Conservation (phyloP, 352 stramenopile species). For the Peronosclerospora sorghi region DNA sequence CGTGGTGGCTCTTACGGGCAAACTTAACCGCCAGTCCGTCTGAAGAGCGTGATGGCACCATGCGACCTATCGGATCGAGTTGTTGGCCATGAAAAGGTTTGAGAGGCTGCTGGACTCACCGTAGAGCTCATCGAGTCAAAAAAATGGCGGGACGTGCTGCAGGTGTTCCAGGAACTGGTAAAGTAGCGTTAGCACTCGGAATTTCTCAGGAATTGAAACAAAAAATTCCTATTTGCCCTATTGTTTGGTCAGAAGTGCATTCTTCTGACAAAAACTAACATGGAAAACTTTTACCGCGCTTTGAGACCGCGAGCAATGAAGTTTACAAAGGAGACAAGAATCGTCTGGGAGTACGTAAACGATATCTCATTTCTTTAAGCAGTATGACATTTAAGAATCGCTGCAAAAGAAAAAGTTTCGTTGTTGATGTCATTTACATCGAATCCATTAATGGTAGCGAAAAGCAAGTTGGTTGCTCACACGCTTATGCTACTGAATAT, state of each 20-base stretch:
- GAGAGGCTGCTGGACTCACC: constrained; percentile 93
- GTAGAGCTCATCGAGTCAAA: constrained; percentile 98
- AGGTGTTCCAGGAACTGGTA: constrained; percentile 95
- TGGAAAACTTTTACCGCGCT: constrained; percentile 99
- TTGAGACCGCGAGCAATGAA: constrained; percentile 99
- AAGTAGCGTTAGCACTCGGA: constrained; percentile 95
- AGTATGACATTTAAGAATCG: constrained; percentile 97
- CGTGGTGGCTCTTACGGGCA: constrained; percentile 87
- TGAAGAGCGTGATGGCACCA: constrained; percentile 81
- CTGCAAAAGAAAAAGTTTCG: constrained; percentile 95
- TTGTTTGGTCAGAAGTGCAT: constrained; percentile 99
- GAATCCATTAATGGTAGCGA: constrained; percentile 98
- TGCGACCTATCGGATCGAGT: constrained; percentile 88
- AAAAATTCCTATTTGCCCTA: constrained; percentile 98
- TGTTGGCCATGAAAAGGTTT: constrained; percentile 95
- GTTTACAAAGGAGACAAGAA: constrained; percentile 98
- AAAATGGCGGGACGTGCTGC: constrained; percentile 98
- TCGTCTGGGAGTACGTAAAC: constrained; percentile 95
- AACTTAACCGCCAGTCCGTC: constrained; percentile 94
- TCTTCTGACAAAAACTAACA: constrained; percentile 99
- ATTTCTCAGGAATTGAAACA: constrained; percentile 95
- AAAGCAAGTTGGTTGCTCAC: constrained; percentile 96
- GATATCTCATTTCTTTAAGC: constrained; percentile 98
- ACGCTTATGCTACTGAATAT: constrained; percentile 98
- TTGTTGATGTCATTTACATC: constrained; percentile 99